A percentile compares a stretch with the other conserved stretches of the same genome.
Conservation (phyloP, 228 moss, liverwort and hornwort genomes). For the Sphagnum magellanicum region DNA sequence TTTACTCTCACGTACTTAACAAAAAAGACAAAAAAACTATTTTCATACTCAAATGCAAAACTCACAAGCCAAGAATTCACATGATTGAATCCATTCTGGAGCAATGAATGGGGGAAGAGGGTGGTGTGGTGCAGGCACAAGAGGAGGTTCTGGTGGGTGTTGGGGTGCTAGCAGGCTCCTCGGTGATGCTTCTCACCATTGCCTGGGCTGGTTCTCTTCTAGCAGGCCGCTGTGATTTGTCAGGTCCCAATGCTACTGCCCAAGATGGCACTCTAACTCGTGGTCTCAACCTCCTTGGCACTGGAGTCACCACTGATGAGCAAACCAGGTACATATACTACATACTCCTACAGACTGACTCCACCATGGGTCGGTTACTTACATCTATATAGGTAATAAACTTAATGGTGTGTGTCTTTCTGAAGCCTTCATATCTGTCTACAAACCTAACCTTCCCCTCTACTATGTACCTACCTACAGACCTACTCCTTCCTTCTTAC, state of each 20-base stretch:
- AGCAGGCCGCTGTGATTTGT: constrained; percentile 86
- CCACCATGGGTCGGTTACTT: too few relatives aligned
- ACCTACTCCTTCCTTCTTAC: too few relatives aligned
- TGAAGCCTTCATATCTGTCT: too few relatives aligned
- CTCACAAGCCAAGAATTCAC: too few relatives aligned
- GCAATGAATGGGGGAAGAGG: neutral
- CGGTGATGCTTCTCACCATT: constrained; percentile 84
- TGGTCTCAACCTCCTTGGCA: constrained; percentile 50
- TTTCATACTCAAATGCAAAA: too few relatives aligned
- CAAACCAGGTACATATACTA: constrained; percentile 64
- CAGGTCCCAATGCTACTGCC: constrained; percentile 68
- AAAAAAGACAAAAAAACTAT: too few relatives aligned
- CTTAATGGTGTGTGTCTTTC: too few relatives aligned
- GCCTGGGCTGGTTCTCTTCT: constrained; percentile 86
- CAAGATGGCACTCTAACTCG: constrained; percentile 67
- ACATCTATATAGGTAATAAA: too few relatives aligned
- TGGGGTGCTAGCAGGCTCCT: constrained; percentile 98
- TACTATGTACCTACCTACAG: too few relatives aligned
- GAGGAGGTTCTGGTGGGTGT: constrained; percentile 99
- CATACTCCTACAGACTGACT: too few relatives aligned
- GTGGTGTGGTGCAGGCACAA: constrained; percentile 65
- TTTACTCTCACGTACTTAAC: too few relatives aligned
- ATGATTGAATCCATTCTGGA: constrained; percentile 2
- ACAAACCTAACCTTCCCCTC: too few relatives aligned
- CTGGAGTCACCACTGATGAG: constrained; percentile 94